Evolutionary conservation across 1,284 basidiomycete genomes (phyloP).

Genomic region (Rhodotorula sp.): DNA sequence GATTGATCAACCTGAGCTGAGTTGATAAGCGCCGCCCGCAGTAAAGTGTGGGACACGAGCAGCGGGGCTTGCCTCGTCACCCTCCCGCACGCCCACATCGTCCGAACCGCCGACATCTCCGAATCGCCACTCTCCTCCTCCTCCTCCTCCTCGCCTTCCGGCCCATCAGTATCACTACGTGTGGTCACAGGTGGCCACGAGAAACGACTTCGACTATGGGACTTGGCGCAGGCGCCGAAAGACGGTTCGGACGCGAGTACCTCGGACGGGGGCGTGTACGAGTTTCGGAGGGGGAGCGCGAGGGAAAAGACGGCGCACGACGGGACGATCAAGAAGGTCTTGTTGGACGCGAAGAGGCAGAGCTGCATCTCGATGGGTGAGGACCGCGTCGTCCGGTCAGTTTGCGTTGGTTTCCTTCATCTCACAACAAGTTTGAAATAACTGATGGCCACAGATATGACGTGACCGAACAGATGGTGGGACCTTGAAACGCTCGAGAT

Average conservation of each 20-base stretch:
- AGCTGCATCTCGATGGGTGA: constrained; percentile 82
- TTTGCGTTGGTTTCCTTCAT: not conserved
- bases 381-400: constrained; percentile 84
- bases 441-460: constrained; percentile 4
- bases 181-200: constrained; percentile 93
- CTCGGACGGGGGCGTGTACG: constrained; percentile 10
- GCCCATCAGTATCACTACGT: constrained; percentile 47
- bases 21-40: constrained; percentile 46
- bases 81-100: constrained; percentile 96
- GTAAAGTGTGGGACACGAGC: constrained; percentile 97
- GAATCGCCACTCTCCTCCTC: constrained; percentile 43
- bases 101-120: constrained; percentile 84
- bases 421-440: not conserved
- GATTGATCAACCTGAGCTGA: not conserved
- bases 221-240: constrained; percentile 61
- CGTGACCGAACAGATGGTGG: constrained; percentile 73
- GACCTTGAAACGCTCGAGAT: constrained; percentile 76
- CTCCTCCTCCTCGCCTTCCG: not conserved
- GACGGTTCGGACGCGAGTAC: constrained; percentile 50
- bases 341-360: constrained; percentile 84
- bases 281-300: constrained; percentile 13
- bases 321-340: constrained; percentile 83
- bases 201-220: constrained; percentile 94
- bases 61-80: constrained; percentile 82
- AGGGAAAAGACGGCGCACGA: constrained; percentile 59